Evolutionary conservation across 2,329 filamentous ascomycete species (phyloP), one percentile per base, ranked within the genome.

Genomic region (Dactylellina haptotyla): DNA sequence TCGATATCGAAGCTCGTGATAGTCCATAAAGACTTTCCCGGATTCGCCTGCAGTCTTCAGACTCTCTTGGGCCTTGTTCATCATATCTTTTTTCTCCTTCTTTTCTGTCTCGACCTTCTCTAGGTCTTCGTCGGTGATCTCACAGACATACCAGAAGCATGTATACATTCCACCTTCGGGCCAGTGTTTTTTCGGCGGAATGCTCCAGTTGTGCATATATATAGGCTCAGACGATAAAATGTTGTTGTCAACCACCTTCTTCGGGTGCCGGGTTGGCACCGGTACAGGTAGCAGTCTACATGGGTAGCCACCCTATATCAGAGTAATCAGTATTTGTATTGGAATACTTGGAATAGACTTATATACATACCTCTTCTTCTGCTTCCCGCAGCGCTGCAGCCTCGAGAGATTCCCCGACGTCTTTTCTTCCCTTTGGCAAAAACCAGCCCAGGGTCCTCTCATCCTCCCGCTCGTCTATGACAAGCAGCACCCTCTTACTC

Each of bases 171-270:
- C 70, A 39, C 70, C 62, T 4, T 74, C 26, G 2, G 54, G 54
- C 61, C 62, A 74, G 4, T 18, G n/a, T 9, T 62, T 39, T 18
- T 67, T 62, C 20, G 30, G 45, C 2, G 70, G 63, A 14, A 74
- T 51, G 28, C 54, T 56, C 61, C 63, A 74, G 45, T 72, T 66
- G 43, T 74, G 70, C 62, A 67, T 74, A 37, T 74, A 74, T n/a
- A 74, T 66, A 3, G 70, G 62, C 45, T 74, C 70, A 0, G 70
- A 62, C 12, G 62, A 66, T 16, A 74, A 30, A 1, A 48, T 12
- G 4, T 46, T 57, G 25, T 43, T 26, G 30, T 61, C 59, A 12
- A 20, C 50, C 18, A 20, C 20, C 25, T 74, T 74, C 30, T 50
- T 61, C 14, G 70, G 70, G 10, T 66, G 54, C 20, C 62, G 61